Conservation (phyloP, 2,329 filamentous ascomycete genomes). For the Meredithiella fracta region DNA sequence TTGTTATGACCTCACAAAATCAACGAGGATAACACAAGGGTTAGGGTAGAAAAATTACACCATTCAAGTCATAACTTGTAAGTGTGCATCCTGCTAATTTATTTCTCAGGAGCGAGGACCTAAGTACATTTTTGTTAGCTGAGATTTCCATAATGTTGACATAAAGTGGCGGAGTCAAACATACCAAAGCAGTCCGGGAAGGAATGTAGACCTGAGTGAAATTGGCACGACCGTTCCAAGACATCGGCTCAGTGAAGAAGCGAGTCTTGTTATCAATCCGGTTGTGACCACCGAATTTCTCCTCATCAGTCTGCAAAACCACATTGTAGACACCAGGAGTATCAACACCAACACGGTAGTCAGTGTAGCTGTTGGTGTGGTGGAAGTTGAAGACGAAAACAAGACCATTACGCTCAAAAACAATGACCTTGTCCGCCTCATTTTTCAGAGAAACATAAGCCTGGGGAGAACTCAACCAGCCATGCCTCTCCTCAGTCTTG, state of each 20-base stretch:
- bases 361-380: conserved; percentile 64
- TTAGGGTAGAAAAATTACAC: background rate
- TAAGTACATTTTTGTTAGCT: conserved; percentile 4
- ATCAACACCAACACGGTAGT: conserved; percentile 85
- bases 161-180: conserved; percentile 18
- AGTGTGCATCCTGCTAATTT: background rate
- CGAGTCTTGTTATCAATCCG: conserved; percentile 64
- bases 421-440: conserved; percentile 82
- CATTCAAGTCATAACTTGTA: background rate
- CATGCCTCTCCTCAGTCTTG: conserved; percentile 67
- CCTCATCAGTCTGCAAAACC: conserved; percentile 65
- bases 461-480: conserved; percentile 74
- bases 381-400: conserved; percentile 97
- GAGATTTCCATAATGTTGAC: too few relatives aligned
- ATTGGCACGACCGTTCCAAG: conserved; percentile 81
- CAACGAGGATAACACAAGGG: background rate
- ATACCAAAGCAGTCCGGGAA: conserved; percentile 64
- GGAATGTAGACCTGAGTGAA: conserved; percentile 88
- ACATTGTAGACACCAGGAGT: conserved; percentile 70
- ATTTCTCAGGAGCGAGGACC: conserved; percentile 9
- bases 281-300: conserved; percentile 62
- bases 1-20: background rate
- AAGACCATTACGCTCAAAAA: conserved; percentile 81
- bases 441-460: conserved; percentile 91
- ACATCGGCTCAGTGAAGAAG: conserved; percentile 82